A percentile compares a stretch with the other conserved stretches of the same genome.
Evolutionary conservation across 1,284 basidiomycete genomes (phyloP).

Genomic region (Ganoderma lucidum): DNA sequence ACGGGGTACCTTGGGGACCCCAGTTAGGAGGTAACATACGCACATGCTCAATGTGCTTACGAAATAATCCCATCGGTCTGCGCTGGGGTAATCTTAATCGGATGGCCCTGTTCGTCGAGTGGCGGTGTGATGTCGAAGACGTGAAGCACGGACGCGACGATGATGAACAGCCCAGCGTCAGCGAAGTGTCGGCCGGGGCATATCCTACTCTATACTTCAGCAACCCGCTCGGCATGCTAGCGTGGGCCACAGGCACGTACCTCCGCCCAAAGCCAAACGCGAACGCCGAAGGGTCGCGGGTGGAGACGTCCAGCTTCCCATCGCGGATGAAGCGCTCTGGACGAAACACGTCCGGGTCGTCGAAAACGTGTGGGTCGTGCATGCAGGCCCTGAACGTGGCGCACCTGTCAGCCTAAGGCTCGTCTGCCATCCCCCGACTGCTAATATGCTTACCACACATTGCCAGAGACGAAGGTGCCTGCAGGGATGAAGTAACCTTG

Average conservation of each 20-base stretch:
- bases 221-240: background rate
- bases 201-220: slow-evolving; percentile 12
- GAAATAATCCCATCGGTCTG: slow-evolving; percentile 22
- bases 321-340: slow-evolving; percentile 32
- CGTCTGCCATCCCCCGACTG: background rate
- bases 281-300: slow-evolving; percentile 14
- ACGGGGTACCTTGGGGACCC: slow-evolving; percentile 19
- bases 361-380: slow-evolving; percentile 29
- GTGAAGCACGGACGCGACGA: slow-evolving; percentile 29
- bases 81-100: slow-evolving; percentile 20
- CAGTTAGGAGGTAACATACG: background rate
- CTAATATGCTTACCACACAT: slow-evolving; percentile 25
- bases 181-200: slow-evolving; percentile 28
- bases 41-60: slow-evolving; percentile 1
- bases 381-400: slow-evolving; percentile 21
- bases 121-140: slow-evolving; percentile 23
- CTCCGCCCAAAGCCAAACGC: slow-evolving; percentile 22
- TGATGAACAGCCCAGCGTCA: slow-evolving; percentile 29
- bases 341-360: slow-evolving; percentile 28
- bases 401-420: background rate
- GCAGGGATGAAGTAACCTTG: slow-evolving; percentile 34
- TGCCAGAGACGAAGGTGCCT: slow-evolving; percentile 31
- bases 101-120: slow-evolving; percentile 17
- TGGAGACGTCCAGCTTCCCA: slow-evolving; percentile 16
- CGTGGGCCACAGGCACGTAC: background rate